Evolutionary conservation across 495 filamentous ascomycete species (phyloP).

Genomic region (Saxophila tyrrhenica): DNA sequence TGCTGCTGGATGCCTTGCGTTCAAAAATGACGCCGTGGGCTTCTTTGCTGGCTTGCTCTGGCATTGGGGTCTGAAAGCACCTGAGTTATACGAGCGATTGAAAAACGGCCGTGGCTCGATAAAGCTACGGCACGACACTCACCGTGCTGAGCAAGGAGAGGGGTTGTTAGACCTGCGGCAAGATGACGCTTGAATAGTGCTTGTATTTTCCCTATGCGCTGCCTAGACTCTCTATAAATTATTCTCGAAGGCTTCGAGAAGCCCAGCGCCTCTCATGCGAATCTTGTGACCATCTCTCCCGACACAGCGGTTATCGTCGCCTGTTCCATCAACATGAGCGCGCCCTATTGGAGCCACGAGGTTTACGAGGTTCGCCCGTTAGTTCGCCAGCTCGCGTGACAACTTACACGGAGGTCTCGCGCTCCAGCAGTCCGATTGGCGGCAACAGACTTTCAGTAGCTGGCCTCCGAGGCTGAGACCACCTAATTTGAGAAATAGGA

Average conservation of each 20-base stretch:
- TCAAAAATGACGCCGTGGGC: conserved; percentile 77
- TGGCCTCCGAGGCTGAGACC: background rate
- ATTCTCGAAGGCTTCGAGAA: background rate
- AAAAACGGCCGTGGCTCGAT: background rate
- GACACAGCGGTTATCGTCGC: background rate
- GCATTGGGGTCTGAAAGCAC: conserved; percentile 37
- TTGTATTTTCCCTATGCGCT: background rate
- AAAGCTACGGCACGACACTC: background rate
- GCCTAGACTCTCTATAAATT: too few species aligned
- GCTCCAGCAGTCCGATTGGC: background rate
- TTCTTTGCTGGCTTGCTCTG: conserved; percentile 72
- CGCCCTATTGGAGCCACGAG: background rate
- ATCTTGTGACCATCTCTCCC: background rate
- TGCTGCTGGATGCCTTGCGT: conserved; percentile 67
- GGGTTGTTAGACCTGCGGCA: background rate
- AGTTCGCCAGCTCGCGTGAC: too few species aligned
- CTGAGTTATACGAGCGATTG: conserved; percentile 22
- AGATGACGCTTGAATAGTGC: background rate
- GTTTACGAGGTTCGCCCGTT: too few species aligned
- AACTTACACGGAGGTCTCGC: background rate
- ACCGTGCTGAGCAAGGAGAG: background rate
- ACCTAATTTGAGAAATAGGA: background rate
- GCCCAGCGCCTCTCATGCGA: background rate
- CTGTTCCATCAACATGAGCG: background rate
- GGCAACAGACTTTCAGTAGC: background rate